Percentiles rank a stretch among this genome's conserved stretches.
Evolutionary conservation across 352 stramenopile species (phyloP).

Genomic region (Phytophthora idaei): DNA sequence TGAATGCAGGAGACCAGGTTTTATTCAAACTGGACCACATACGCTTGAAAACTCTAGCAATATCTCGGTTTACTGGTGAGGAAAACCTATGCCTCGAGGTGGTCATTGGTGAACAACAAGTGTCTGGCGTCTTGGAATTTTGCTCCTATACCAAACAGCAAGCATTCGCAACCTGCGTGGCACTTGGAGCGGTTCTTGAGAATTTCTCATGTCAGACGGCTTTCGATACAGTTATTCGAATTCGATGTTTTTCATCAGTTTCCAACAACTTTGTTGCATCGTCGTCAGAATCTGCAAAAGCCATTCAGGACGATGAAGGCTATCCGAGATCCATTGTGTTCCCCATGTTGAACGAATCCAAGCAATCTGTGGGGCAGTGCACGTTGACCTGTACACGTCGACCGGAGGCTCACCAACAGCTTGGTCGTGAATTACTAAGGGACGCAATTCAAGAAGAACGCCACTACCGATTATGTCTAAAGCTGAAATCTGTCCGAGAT

Average conservation of each 20-base stretch:
- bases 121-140: slow-evolving; percentile 35
- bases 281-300: slow-evolving; percentile 9
- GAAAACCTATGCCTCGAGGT: slow-evolving; percentile 53
- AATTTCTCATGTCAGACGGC: slow-evolving; percentile 4
- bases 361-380: slow-evolving; percentile 23
- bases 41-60: slow-evolving; percentile 26
- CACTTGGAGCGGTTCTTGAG: slow-evolving; percentile 4
- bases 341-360: slow-evolving; percentile 21
- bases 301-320: slow-evolving; percentile 14
- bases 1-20: slow-evolving; percentile 2
- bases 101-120: slow-evolving; percentile 22
- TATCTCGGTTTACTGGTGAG: slow-evolving; percentile 37
- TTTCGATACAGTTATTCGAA: slow-evolving; percentile 7
- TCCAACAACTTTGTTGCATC: slow-evolving; percentile 23
- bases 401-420: slow-evolving; percentile 1
- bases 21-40: slow-evolving; percentile 43
- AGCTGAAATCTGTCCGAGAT: slow-evolving; percentile 44
- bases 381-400: slow-evolving; percentile 15
- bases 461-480: slow-evolving; percentile 45
- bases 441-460: slow-evolving; percentile 19
- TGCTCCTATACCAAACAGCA: slow-evolving; percentile 46
- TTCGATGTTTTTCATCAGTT: slow-evolving; percentile 33
- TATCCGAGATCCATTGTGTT: slow-evolving; percentile 25
- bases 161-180: slow-evolving; percentile 39
- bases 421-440: slow-evolving; percentile 8